phyloP scores from a whole-genome alignment of 768 basidiomycete genomes.

The Fistulinella prunicolor region DNA sequence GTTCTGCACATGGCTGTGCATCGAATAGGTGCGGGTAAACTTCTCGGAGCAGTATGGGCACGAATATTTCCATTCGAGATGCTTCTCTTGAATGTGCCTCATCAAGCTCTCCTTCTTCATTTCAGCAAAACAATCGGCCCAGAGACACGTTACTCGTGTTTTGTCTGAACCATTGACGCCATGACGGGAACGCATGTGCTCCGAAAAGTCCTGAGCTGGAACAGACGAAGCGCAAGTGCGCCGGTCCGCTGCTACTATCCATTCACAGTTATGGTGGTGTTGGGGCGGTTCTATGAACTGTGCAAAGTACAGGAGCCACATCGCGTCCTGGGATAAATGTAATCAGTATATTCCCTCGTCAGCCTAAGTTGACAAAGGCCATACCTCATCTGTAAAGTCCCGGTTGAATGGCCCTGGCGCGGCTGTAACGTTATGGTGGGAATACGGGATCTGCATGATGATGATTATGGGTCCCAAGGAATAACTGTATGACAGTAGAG shows the following conservation, averaged over 20 bases:
- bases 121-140: constrained; percentile 12
- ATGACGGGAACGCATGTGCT: constrained; percentile 22
- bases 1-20: constrained; percentile 9
- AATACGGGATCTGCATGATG: no score
- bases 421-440: no score
- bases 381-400: constrained; percentile 13
- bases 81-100: constrained; percentile 27
- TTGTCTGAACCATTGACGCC: constrained; percentile 18
- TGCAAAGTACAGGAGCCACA: not conserved
- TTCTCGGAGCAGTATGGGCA: constrained; percentile 20
- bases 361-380: not conserved
- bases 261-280: constrained; percentile 15
- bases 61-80: constrained; percentile 14
- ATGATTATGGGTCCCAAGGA: not conserved
- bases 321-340: constrained; percentile 5
- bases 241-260: constrained; percentile 1
- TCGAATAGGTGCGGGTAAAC: constrained; percentile 28
- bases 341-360: constrained; percentile 2
- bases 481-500: not conserved
- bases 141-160: constrained; percentile 9
- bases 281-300: not conserved
- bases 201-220: constrained; percentile 11
- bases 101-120: constrained; percentile 31
- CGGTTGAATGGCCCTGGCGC: no score
- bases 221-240: constrained; percentile 4